A percentile compares a stretch with the other conserved stretches of the same genome.
Conservation (phyloP, 2,329 filamentous ascomycete genomes). For the Microsporum ferrugineum region DNA sequence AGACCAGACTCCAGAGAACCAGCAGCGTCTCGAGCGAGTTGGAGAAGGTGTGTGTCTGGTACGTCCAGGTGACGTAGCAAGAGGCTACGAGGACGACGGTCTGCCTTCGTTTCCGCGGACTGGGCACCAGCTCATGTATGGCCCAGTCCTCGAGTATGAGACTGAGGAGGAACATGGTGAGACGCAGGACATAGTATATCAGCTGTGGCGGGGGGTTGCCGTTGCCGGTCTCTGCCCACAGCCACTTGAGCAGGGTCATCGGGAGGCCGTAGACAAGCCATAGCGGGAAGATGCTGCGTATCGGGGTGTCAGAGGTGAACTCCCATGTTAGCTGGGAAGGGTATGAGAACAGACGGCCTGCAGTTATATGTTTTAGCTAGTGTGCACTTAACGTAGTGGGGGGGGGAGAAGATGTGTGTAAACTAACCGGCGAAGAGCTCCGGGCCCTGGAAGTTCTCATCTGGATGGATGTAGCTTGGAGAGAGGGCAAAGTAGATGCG, state of each 20-base stretch:
- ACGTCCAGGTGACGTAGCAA: slow-evolving; percentile 97
- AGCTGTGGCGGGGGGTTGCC: slow-evolving; percentile 66
- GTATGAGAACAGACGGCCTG: slow-evolving; percentile 87
- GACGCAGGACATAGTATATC: slow-evolving; percentile 79
- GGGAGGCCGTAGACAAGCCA: slow-evolving; percentile 92
- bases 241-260: slow-evolving; percentile 83
- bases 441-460: slow-evolving; percentile 97
- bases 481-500: slow-evolving; percentile 89
- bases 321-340: slow-evolving; percentile 89
- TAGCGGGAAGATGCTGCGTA: slow-evolving; percentile 91
- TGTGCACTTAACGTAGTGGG: background rate
- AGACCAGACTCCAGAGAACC: slow-evolving; percentile 83
- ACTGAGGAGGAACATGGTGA: slow-evolving; percentile 87
- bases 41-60: slow-evolving; percentile 95
- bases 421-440: slow-evolving; percentile 87
- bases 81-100: slow-evolving; percentile 81
- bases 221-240: slow-evolving; percentile 74
- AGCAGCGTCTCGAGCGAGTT: slow-evolving; percentile 92
- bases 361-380: background rate
- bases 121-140: slow-evolving; percentile 76
- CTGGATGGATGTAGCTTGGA: slow-evolving; percentile 92
- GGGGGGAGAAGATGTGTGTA: background rate
- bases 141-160: slow-evolving; percentile 98
- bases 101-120: slow-evolving; percentile 56
- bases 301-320: slow-evolving; percentile 75